These are phyloP conservation scores for Drosera capensis DNA, from an alignment of 148 eudicot species.

Conservation along the genomic window DNA sequence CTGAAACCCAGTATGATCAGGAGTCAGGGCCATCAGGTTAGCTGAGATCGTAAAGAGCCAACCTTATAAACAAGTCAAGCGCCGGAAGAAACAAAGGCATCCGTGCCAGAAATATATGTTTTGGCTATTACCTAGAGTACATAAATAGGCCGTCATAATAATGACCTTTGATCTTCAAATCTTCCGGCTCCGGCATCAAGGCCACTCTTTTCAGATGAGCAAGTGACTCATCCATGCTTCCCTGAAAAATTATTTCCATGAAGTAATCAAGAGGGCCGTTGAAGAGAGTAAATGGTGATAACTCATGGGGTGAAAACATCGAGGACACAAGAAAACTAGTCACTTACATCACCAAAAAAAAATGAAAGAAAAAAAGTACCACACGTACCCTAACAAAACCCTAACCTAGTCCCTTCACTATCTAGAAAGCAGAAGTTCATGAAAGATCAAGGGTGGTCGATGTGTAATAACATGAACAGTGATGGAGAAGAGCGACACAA, in stretches of 20 bases:
- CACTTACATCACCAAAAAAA: too few species aligned
- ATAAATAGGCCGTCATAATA: slow-evolving; percentile 58
- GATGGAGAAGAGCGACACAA: too few species aligned
- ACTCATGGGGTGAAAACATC: background rate
- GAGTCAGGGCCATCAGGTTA: background rate
- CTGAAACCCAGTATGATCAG: background rate
- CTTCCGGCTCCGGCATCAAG: slow-evolving; percentile 55
- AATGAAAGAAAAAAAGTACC: too few species aligned
- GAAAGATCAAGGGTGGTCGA: too few species aligned
- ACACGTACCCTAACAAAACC: too few species aligned
- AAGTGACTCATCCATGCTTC: slow-evolving; percentile 41
- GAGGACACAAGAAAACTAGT: too few species aligned
- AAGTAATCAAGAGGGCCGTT: background rate
- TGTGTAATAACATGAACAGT: too few species aligned
- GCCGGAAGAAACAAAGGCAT: background rate
- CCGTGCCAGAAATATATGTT: background rate
- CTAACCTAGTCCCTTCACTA: too few species aligned
- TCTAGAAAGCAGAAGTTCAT: too few species aligned
- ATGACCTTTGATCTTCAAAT: slow-evolving; percentile 42
- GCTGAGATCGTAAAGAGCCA: background rate
- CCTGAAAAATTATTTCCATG: slow-evolving; percentile 19
- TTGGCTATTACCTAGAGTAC: slow-evolving; percentile 40
- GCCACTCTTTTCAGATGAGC: slow-evolving; percentile 62
- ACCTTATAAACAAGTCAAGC: background rate
- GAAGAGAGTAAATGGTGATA: background rate